Base-by-base conservation (phyloP, 331 rosid species). In the Arachis monticola region DNA sequence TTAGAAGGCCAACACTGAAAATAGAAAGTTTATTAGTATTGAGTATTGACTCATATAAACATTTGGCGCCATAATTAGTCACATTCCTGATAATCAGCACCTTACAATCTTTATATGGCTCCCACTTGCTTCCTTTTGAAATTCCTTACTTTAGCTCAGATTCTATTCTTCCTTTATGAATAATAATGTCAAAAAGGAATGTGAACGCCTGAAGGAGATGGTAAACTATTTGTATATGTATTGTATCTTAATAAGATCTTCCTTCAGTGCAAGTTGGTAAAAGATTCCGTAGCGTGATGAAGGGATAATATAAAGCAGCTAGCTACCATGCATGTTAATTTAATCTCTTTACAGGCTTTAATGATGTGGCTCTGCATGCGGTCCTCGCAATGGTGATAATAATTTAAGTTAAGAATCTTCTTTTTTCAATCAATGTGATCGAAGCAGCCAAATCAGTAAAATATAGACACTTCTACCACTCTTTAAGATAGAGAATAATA, bases 121-220 rank as follows among this genome's bases (percentile, higher is more conserved):
- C 40, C 40, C 40, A 35, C 40, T 35, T 35, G 40, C 40, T 35
- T 35, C 64, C 76, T 35, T 60, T 67, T 75, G 65, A 12, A 82
- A 63, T 70, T 76, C 59, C 14, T 46, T 13, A 53, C 85, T 76
- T 83, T 74, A 71, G 72, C 76, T 55, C 5, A 56, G 59, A 73
- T 79, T 64, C 60, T 35, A 64, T 76, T 64, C 60, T 35, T 64
- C 73, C 75, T 78, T 80, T 83, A 82, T 74, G 66, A 79, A 35
- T 27, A 63, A 35, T 27, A 59, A 17, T 41, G 59, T 55, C 73
- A 56, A 82, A 86, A 87, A 83, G 83, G 53, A 75, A 79, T 87
- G 87, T 81, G 85, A 84, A 85, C 45, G 80, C 9, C n/a, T 9
- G 55, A 50, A 85, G 44, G 81, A 72, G 81, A 81, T 57, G 57